Base-by-base conservation (phyloP, 1,139 yeast species). In the Yueomyces sp. region DNA sequence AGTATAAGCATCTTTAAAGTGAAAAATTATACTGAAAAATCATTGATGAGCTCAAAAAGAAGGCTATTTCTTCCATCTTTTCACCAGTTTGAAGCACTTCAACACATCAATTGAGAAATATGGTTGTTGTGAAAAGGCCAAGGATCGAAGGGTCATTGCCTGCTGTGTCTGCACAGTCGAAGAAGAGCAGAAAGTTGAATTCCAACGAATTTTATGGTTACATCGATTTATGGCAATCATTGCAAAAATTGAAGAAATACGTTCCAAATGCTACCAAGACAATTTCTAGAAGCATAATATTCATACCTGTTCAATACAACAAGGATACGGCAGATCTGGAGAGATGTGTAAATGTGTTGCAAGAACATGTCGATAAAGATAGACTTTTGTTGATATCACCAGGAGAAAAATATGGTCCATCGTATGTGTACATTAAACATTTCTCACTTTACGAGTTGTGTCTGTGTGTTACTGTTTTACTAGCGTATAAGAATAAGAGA, bases 381-480 rank as follows among this genome's bases (percentile, higher is more conserved):
- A 46, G 31, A n/a, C 46, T 9, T 37, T 37, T 26, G 11, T 27
- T 11, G n/a, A 36, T 27, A 36, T 35, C 12, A 39, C 30, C 26
- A 36, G 38, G 25, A 5, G 27, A 8, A 9, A 32, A 4, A 5
- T 33, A 8, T 27, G 25, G 4, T 49, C 39, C 37, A 41, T 51
- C 3, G 33, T 39, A 7, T 33, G 6, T 33, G n/a, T n/a, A 6
- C 5, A 27, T 56, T 28, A 46, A 41, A 39, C 42, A 52, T 29
- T 55, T 56, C 39, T 51, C 43, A 29, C 35, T 49, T 9, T 31
- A 53, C 32, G 60, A 57, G 37, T 52, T 53, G 38, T 56, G 58
- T 37, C 42, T 56, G 12, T 46, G 50, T 6, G 36, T 58, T 3
- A 37, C 57, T 2, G 48, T 50, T 7, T n/a, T 58, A 3, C 43